Evolutionary conservation across 2,329 filamentous ascomycete genomes (phyloP).

Genomic region (Neofusicoccum laricinum): DNA sequence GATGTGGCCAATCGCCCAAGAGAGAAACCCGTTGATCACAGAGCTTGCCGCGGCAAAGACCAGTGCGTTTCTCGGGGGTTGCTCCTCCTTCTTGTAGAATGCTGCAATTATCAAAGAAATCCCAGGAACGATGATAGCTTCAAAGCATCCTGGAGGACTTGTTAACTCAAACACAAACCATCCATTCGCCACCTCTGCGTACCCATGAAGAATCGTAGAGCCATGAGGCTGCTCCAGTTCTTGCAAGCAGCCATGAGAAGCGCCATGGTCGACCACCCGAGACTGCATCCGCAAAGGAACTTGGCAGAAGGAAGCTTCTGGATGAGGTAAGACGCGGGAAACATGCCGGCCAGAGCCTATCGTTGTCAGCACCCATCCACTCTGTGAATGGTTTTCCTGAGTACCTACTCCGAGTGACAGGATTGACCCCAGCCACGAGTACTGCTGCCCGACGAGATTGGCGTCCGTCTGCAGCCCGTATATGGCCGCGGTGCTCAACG

Average conservation of each 20-base stretch:
- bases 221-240: slow-evolving; percentile 14
- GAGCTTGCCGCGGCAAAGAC: slow-evolving; percentile 36
- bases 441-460: slow-evolving; percentile 46
- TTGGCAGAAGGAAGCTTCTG: slow-evolving; percentile 15
- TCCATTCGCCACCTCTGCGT: too few relatives aligned
- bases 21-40: slow-evolving; percentile 27
- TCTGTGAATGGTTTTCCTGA: not conserved
- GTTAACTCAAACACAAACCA: not conserved
- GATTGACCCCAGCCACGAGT: slow-evolving; percentile 61
- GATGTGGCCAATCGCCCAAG: slow-evolving; percentile 26
- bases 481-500: slow-evolving; percentile 45
- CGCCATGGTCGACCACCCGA: slow-evolving; percentile 9
- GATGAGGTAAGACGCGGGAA: slow-evolving; percentile 13
- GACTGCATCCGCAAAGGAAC: slow-evolving; percentile 6
- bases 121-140: slow-evolving; percentile 34
- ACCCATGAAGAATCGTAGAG: slow-evolving; percentile 30
- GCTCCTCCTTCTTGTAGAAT: slow-evolving; percentile 40
- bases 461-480: slow-evolving; percentile 51
- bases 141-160: slow-evolving; percentile 22
- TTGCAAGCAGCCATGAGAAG: slow-evolving; percentile 24
- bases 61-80: slow-evolving; percentile 33
- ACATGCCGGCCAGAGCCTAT: slow-evolving; percentile 11
- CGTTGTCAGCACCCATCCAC: not conserved
- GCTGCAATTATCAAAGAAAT: slow-evolving; percentile 36
- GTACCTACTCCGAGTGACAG: slow-evolving; percentile 41